Percentiles rank a stretch among this genome's conserved stretches.
Conservation (phyloP, 2,329 filamentous ascomycete species). For the Aspergillus pseudoglaucus region DNA sequence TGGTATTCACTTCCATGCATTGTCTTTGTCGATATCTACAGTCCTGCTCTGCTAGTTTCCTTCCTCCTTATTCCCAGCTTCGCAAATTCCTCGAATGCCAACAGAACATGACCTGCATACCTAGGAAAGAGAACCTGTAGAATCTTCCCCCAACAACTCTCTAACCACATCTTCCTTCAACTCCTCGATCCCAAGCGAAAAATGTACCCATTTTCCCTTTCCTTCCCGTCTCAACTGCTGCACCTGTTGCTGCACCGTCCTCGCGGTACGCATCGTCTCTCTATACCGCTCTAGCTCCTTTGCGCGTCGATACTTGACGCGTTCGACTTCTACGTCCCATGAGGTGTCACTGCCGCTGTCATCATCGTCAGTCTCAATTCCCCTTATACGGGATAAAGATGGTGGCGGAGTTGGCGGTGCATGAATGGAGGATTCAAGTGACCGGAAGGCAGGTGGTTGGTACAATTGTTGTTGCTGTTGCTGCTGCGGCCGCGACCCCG, state of each 20-base stretch:
- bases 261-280: constrained; percentile 20
- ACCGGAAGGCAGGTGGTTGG: constrained; percentile 3
- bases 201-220: constrained; percentile 36
- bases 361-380: constrained; percentile 6
- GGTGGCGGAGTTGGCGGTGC: constrained; percentile 6
- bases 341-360: constrained; percentile 11
- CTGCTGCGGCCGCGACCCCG: background rate
- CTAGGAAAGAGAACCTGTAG: constrained; percentile 4
- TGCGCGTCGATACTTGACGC: constrained; percentile 21
- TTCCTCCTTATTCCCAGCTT: too few species aligned
- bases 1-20: too few species aligned
- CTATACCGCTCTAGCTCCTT: constrained; percentile 28
- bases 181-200: constrained; percentile 24
- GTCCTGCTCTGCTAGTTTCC: too few species aligned
- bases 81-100: too few species aligned
- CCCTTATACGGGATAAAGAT: background rate
- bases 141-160: constrained; percentile 12
- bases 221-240: constrained; percentile 22
- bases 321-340: constrained; percentile 30
- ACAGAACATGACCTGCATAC: too few species aligned
- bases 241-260: constrained; percentile 26
- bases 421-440: constrained; percentile 18
- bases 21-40: too few species aligned
- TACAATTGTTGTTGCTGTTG: background rate
- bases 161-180: constrained; percentile 12